phyloP scores from a whole-genome alignment of 805 yeast species.

The Candida ovalis region DNA sequence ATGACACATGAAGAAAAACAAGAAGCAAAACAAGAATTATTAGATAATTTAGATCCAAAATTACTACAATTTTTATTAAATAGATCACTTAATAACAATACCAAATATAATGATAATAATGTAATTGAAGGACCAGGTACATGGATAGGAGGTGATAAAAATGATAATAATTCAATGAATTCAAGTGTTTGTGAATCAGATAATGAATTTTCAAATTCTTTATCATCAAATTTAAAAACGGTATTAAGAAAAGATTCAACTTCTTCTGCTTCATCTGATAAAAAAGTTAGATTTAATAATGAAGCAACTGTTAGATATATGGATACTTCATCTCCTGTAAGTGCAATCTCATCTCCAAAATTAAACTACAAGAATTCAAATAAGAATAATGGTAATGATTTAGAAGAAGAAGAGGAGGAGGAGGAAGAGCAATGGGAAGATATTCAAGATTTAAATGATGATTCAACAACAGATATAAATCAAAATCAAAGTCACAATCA shows the following conservation, averaged over 20 bases:
- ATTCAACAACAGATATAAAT: conserved; percentile 39
- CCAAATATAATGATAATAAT: conserved; percentile 7
- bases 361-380: conserved; percentile 1
- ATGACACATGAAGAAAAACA: conserved; percentile 67
- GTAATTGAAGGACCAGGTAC: conserved; percentile 34
- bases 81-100: conserved; percentile 49
- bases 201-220: neutral
- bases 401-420: conserved; percentile 2
- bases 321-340: conserved; percentile 3
- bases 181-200: conserved; percentile 12
- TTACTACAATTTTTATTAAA: conserved; percentile 55
- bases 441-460: conserved; percentile 46
- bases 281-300: conserved; percentile 28
- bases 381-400: conserved; percentile 5
- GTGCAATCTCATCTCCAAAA: neutral
- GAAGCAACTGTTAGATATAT: conserved; percentile 32
- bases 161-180: conserved; percentile 20
- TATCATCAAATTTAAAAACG: conserved; percentile 16
- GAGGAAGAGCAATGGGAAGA: conserved; percentile 46
- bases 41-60: conserved; percentile 65
- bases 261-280: conserved; percentile 17
- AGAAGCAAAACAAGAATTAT: conserved; percentile 60
- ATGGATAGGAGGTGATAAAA: conserved; percentile 32
- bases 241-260: conserved; percentile 19
- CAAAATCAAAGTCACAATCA: neutral